Percentiles rank a stretch among this genome's conserved stretches.
These are phyloP conservation scores for Houttuynia cordata DNA, from an alignment of 164 flowering plant genomes.

Conservation along the genomic window DNA sequence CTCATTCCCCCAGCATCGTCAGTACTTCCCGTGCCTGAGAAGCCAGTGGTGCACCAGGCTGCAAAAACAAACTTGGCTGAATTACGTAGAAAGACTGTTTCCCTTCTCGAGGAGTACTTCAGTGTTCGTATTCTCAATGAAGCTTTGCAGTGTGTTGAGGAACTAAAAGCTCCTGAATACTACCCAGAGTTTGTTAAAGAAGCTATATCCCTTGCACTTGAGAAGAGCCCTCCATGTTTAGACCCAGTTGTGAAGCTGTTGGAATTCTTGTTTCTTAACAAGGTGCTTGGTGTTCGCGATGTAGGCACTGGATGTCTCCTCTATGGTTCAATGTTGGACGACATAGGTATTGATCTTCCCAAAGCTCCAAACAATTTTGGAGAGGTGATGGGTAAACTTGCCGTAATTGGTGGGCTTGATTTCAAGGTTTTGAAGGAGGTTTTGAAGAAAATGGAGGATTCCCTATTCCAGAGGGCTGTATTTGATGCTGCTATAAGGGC, in stretches of 20 bases:
- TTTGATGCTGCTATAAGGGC: constrained; percentile 33
- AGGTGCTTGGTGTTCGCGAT: constrained; percentile 42
- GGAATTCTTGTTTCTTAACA: constrained; percentile 36
- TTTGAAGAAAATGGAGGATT: constrained; percentile 48
- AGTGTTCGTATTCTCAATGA: constrained; percentile 51
- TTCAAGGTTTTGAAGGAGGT: constrained; percentile 54
- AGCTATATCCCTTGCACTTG: constrained; percentile 57
- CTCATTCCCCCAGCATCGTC: constrained; percentile 12
- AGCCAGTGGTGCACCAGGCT: constrained; percentile 10
- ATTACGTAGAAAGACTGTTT: constrained; percentile 44
- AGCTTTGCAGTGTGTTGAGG: constrained; percentile 78
- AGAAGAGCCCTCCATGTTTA: constrained; percentile 57
- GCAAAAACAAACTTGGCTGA: constrained; percentile 28
- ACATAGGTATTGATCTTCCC: constrained; percentile 73
- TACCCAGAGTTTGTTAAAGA: constrained; percentile 72
- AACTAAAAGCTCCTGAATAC: constrained; percentile 61
- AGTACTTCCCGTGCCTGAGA: constrained; percentile 23
- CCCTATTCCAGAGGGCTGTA: constrained; percentile 29
- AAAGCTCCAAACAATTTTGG: constrained; percentile 82
- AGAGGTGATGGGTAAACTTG: constrained; percentile 47
- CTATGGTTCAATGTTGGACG: constrained; percentile 60
- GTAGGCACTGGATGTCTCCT: constrained; percentile 53
- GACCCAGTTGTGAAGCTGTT: constrained; percentile 55
- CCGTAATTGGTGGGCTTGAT: constrained; percentile 40
- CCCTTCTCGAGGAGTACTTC: constrained; percentile 83